phyloP scores from a whole-genome alignment of 192 early-diverging fungal species.

The Backusella mclennaniae region DNA sequence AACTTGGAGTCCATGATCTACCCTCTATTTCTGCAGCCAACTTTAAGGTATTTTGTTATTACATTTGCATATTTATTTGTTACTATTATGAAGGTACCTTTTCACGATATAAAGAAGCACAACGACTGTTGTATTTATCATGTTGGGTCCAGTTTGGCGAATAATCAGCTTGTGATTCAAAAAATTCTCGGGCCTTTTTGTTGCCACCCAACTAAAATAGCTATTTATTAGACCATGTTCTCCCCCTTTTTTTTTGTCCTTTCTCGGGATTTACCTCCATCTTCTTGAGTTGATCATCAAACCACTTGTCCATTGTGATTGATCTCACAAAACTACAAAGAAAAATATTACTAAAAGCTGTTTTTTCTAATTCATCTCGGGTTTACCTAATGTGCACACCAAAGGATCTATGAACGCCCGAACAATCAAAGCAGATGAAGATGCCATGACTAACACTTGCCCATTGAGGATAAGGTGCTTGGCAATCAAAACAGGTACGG shows the following conservation, averaged over 20 bases:
- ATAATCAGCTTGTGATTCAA: constrained; percentile 78
- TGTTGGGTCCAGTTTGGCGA: constrained; percentile 67
- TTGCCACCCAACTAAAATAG: constrained; percentile 78
- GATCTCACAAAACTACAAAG: constrained; percentile 87
- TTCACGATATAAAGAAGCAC: constrained; percentile 84
- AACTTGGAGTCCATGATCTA: constrained; percentile 49
- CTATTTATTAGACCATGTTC: not conserved
- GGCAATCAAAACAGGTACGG: constrained; percentile 88
- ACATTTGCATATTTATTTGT: not conserved
- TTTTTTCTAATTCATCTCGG: constrained; percentile 11
- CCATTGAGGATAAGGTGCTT: constrained; percentile 84
- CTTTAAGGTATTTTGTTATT: constrained; percentile 21
- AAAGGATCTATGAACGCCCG: constrained; percentile 84
- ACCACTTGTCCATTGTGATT: constrained; percentile 98
- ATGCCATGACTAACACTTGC: constrained; percentile 91
- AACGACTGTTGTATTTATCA: constrained; percentile 87
- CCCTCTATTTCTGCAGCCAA: constrained; percentile 59
- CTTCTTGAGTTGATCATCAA: constrained; percentile 89
- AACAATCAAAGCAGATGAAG: constrained; percentile 96
- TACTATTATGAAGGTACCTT: constrained; percentile 56
- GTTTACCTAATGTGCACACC: constrained; percentile 71
- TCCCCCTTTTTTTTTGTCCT: not conserved
- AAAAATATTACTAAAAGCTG: not conserved
- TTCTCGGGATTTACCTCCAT: constrained; percentile 63
- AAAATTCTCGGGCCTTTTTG: constrained; percentile 80